phyloP scores from a whole-genome alignment of 2,329 filamentous ascomycete genomes.

The Graphilbum fragrans region DNA sequence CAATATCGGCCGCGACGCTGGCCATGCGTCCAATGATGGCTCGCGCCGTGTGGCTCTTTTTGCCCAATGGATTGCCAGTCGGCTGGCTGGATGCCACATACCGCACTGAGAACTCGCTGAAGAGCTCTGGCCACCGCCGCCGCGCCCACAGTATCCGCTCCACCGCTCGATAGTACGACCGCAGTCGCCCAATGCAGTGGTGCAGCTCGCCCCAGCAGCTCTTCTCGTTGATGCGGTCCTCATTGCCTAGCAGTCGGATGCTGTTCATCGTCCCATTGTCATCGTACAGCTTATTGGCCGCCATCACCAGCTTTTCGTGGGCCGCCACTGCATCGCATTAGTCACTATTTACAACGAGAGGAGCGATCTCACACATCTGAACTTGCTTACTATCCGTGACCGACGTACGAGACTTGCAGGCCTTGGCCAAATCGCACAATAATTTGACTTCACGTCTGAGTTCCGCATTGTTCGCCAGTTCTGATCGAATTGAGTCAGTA shows the following conservation, averaged over 20 bases:
- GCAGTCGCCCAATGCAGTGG: conserved; percentile 8
- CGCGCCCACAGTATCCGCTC: background rate
- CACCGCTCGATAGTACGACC: conserved; percentile 8
- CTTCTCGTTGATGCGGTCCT: background rate
- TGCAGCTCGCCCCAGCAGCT: conserved; percentile 7
- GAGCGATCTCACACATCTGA: too few species aligned
- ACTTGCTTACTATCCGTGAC: too few species aligned
- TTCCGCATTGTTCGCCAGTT: too few species aligned
- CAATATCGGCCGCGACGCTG: background rate
- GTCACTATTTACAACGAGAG: too few species aligned
- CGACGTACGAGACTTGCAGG: too few species aligned
- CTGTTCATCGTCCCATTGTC: background rate
- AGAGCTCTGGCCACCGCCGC: conserved; percentile 8
- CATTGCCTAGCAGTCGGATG: background rate
- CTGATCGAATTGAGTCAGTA: too few species aligned
- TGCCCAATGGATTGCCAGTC: background rate
- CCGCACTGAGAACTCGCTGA: conserved; percentile 3
- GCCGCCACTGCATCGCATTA: too few species aligned
- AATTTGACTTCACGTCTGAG: too few species aligned
- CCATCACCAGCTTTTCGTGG: background rate
- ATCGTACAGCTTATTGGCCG: background rate
- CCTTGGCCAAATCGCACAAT: too few species aligned
- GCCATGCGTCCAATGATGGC: conserved; percentile 11
- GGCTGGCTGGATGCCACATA: conserved; percentile 7
- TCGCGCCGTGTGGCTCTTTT: conserved; percentile 5